Conservation (phyloP, 2,329 filamentous ascomycete species). For the Colletotrichum endophyticum region DNA sequence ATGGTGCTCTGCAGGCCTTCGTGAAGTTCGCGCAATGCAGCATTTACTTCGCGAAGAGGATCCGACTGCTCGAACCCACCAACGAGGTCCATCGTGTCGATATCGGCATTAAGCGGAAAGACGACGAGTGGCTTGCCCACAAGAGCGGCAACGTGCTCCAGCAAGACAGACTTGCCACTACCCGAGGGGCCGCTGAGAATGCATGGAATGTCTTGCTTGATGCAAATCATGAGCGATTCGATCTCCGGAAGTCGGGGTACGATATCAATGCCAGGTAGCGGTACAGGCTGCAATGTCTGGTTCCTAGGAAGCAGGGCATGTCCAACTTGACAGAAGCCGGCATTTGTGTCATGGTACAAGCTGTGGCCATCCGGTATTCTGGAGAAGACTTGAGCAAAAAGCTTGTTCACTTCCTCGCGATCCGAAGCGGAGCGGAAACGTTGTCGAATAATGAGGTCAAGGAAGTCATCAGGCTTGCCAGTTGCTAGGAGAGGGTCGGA, state of each 20-base stretch:
- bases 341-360: slow-evolving; percentile 74
- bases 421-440: slow-evolving; percentile 81
- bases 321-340: slow-evolving; percentile 76
- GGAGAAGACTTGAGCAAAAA: slow-evolving; percentile 72
- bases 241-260: slow-evolving; percentile 70
- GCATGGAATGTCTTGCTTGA: slow-evolving; percentile 86
- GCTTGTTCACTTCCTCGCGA: slow-evolving; percentile 63
- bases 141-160: slow-evolving; percentile 81
- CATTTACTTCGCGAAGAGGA: slow-evolving; percentile 72
- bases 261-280: slow-evolving; percentile 55
- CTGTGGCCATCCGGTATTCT: slow-evolving; percentile 59
- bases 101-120: slow-evolving; percentile 90
- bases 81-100: slow-evolving; percentile 96
- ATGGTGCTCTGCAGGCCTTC: slow-evolving; percentile 56
- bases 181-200: slow-evolving; percentile 88
- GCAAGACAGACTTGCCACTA: slow-evolving; percentile 82
- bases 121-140: slow-evolving; percentile 79
- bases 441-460: slow-evolving; percentile 83
- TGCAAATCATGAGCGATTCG: slow-evolving; percentile 86
- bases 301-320: slow-evolving; percentile 73
- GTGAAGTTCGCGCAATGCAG: slow-evolving; percentile 53
- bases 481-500: slow-evolving; percentile 64
- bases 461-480: slow-evolving; percentile 72
- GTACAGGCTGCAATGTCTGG: slow-evolving; percentile 52
- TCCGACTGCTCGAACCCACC: slow-evolving; percentile 97